A percentile compares a stretch with the other conserved stretches of the same genome.
Evolutionary conservation across 2,329 filamentous ascomycete species (phyloP).

Genomic region (Verticillium klebahnii): DNA sequence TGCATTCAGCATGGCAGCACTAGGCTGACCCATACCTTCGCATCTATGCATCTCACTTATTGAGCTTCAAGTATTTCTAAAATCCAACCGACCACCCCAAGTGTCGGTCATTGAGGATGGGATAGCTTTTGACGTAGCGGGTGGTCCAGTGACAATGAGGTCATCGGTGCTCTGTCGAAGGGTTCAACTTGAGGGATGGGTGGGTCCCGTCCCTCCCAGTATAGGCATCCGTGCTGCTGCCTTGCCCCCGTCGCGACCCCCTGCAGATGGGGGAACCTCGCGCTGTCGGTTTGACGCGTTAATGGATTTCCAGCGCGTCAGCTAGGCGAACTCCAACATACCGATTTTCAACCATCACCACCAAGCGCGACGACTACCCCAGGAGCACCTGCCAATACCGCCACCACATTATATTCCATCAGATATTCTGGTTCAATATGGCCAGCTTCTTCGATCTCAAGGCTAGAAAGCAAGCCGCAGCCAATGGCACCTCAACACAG

Average conservation of each 20-base stretch:
- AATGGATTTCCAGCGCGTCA: constrained; percentile 19
- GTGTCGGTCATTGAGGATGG: neutral
- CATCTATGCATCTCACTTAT: no score
- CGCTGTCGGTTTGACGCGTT: constrained; percentile 17
- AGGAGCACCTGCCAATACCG: neutral
- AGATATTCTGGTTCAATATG: constrained; percentile 44
- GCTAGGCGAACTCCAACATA: neutral
- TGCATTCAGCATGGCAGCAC: neutral
- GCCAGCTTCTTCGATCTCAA: constrained; percentile 95
- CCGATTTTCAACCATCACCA: neutral
- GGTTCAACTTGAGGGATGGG: neutral
- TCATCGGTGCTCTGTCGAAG: neutral
- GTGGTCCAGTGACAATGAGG: neutral
- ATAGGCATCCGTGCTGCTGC: neutral
- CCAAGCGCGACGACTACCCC: neutral
- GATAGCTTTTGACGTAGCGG: neutral
- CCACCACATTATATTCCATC: neutral
- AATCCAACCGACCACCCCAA: neutral
- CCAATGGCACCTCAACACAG: constrained; percentile 53
- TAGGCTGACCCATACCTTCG: no score
- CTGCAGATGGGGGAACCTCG: neutral
- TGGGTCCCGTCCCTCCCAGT: neutral
- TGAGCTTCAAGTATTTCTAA: neutral
- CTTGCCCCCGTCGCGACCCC: neutral
- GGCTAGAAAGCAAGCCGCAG: constrained; percentile 75